Conservation (phyloP, 2,329 filamentous ascomycete species). For the Venturia pyrina region DNA sequence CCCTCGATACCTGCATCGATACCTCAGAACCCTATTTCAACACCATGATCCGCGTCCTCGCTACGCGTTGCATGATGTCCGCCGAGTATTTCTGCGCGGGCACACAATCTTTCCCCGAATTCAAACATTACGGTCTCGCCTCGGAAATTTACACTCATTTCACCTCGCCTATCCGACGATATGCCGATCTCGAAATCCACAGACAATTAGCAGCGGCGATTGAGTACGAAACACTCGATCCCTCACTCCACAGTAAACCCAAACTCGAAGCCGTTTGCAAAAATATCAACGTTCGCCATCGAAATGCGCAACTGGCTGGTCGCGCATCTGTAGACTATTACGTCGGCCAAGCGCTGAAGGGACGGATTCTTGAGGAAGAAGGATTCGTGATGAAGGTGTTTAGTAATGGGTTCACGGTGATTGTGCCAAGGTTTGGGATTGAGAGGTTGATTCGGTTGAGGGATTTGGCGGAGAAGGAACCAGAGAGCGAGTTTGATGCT, state of each 20-base stretch:
- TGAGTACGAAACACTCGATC: constrained; percentile 78
- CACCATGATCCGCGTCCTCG: constrained; percentile 92
- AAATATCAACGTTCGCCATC: constrained; percentile 96
- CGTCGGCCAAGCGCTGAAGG: constrained; percentile 90
- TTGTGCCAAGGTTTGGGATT: constrained; percentile 91
- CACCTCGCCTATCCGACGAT: constrained; percentile 91
- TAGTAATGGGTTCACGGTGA: constrained; percentile 92
- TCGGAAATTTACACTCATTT: constrained; percentile 98
- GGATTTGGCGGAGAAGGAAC: constrained; percentile 67
- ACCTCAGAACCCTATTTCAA: constrained; percentile 88
- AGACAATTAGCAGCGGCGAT: constrained; percentile 92
- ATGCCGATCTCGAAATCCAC: constrained; percentile 92
- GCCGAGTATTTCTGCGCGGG: constrained; percentile 97
- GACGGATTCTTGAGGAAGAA: constrained; percentile 64
- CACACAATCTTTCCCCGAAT: constrained; percentile 85
- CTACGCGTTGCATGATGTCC: constrained; percentile 97
- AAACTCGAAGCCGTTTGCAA: constrained; percentile 90
- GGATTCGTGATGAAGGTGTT: constrained; percentile 97
- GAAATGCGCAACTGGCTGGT: constrained; percentile 92
- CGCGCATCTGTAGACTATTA: constrained; percentile 95
- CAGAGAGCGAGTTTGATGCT: constrained; percentile 72
- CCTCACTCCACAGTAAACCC: constrained; percentile 67
- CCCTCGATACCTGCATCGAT: constrained; percentile 76
- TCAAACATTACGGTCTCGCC: constrained; percentile 92
- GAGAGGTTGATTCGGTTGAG: constrained; percentile 81